Evolutionary conservation across 164 flowering plant species (phyloP), one percentile per base, ranked within the genome.

Genomic region (Vitis amurensis): DNA sequence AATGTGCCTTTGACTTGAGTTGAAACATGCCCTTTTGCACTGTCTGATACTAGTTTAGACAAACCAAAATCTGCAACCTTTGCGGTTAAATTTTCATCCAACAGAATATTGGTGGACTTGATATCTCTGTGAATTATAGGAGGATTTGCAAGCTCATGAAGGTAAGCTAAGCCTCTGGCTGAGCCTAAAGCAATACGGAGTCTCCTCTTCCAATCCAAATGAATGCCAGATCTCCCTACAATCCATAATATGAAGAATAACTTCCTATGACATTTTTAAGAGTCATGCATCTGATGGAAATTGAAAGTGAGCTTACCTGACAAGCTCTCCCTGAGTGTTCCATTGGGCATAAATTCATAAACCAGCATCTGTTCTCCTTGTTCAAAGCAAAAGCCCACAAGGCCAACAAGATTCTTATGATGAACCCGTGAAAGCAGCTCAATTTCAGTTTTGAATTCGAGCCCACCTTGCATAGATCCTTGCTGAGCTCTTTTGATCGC

Each of bases 1-100:
- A 88, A 61, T 23, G 94, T 90, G 65, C 95, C 95, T 78, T 88
- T 90, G 17, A 90, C 95, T 79, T 85, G 89, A 61, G 95, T 90
- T 12, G 95, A 88, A 55, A 90, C 91, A 72, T 90, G 92, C 8
- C 88, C 89, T 62, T 87, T 87, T 59, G 68, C 76, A 65, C 75
- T 74, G 79, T 90, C 92, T 16, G 84, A 71, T 49, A 90, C 91
- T 19, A 88, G 86, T 78, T 88, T 88, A 29, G 92, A 88, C 77
- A 90, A 74, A 68, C 94, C 94, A 75, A 90, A 90, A 83, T 90
- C 94, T 59, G 91, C 86, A 70, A 90, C 94, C 59, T 88, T 88
- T 31, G 94, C 92, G 8, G 75, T 80, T 49, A 90, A 73, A 68
- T 74, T 83, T 75, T 84, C 92, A 75, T 90, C 94, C 69, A 90